phyloP scores from a whole-genome alignment of 345 rosid genomes.

The Jatropha curcas region DNA sequence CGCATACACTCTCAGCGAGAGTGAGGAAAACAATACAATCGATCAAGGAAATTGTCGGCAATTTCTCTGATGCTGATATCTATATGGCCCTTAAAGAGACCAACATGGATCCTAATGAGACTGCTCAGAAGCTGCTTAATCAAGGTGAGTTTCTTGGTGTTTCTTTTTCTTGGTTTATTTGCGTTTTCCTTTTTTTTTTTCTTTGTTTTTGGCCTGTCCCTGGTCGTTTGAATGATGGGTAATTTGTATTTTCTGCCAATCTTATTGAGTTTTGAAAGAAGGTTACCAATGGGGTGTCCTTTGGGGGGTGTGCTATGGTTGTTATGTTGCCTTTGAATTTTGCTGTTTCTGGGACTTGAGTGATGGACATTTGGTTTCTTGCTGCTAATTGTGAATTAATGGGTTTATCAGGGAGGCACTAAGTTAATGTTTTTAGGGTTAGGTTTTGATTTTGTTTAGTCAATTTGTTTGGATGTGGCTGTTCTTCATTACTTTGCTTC shows the following conservation, averaged over 20 bases:
- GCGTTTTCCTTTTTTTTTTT: not conserved
- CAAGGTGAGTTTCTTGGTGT: conserved; percentile 49
- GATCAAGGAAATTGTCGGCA: conserved; percentile 74
- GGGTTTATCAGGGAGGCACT: not conserved
- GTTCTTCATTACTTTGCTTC: not conserved
- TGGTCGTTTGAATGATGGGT: not conserved
- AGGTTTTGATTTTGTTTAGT: not conserved
- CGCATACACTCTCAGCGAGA: conserved; percentile 40
- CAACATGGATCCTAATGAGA: conserved; percentile 82
- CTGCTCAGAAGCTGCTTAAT: conserved; percentile 67
- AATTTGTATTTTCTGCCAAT: not conserved
- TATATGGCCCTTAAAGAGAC: conserved; percentile 63
- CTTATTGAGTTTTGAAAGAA: not conserved
- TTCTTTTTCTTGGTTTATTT: not conserved
- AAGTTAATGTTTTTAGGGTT: not conserved
- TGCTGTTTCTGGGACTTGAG: conserved; percentile 1
- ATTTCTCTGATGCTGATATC: conserved; percentile 78
- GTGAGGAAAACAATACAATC: conserved; percentile 61
- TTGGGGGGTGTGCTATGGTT: not conserved
- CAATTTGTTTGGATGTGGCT: not conserved
- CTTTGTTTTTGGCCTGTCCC: not conserved
- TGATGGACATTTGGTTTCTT: conserved; percentile 1
- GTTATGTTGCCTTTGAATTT: not conserved
- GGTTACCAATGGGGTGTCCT: not conserved
- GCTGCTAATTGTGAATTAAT: conserved; percentile 3